A percentile compares a stretch with the other conserved stretches of the same genome.
Evolutionary conservation across 176 grass and related monocot genomes (phyloP).

Genomic region (Zoysia japonica): DNA sequence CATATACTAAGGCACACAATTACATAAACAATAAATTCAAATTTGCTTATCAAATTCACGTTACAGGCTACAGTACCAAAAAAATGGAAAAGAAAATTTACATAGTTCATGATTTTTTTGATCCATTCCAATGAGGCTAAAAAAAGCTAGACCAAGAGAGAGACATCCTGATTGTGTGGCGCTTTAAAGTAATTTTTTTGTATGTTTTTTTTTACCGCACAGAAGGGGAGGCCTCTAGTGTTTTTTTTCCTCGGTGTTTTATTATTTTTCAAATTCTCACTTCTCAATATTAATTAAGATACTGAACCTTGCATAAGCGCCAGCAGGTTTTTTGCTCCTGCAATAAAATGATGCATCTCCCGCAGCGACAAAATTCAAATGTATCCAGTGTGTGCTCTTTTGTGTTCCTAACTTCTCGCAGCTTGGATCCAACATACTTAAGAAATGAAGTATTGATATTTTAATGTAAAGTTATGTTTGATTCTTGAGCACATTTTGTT

Average conservation of each 20-base stretch:
- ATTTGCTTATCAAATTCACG: not conserved
- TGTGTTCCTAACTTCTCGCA: not conserved
- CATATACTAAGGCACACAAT: not conserved
- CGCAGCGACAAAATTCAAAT: not conserved
- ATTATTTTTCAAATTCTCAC: too few species aligned
- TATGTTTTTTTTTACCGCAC: too few species aligned
- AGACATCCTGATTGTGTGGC: too few species aligned
- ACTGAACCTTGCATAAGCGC: too few species aligned
- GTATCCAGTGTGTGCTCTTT: too few species aligned
- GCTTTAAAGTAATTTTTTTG: too few species aligned
- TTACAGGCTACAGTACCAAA: not conserved
- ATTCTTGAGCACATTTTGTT: slow-evolving; percentile 9
- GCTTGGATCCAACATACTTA: not conserved
- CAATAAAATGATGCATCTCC: not conserved
- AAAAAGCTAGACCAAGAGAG: not conserved
- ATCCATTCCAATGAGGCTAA: not conserved
- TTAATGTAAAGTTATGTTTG: not conserved
- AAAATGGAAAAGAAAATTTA: not conserved
- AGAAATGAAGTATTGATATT: not conserved
- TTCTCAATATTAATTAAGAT: too few species aligned
- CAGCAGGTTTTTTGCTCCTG: too few species aligned
- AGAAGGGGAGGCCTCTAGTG: too few species aligned
- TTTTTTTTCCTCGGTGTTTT: too few species aligned
- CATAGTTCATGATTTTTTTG: too few species aligned
- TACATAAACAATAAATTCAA: not conserved